Base-by-base conservation (phyloP, 257 asterid genomes). In the Echites panduratus region DNA sequence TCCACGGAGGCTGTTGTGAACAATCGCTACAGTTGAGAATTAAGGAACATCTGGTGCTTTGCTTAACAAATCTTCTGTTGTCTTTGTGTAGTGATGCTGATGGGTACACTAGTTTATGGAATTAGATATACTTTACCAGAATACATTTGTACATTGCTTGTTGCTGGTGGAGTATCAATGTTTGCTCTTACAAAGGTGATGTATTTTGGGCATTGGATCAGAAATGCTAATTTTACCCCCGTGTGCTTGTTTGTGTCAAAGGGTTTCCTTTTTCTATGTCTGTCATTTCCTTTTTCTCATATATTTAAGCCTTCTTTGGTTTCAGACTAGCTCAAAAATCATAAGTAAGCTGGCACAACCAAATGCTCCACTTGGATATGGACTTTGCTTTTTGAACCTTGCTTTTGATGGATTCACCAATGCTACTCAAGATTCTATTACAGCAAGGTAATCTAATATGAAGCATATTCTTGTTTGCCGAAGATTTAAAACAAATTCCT, bases 331-430 rank as follows among this genome's bases (percentile, higher is more conserved):
- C 91, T 85, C 96, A 17, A 95, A 95, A 86, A 90, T 96, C 67
- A 88, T 88, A 52, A 88, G 95, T 85, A 92, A 92, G 88, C 85
- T 95, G 67, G 98, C 99, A 9, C 89, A 85, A 52, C 99, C 99
- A 67, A 92, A 90, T 77, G 93, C 98, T 74, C 97, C 93, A 66
- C 96, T 95, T 45, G 99, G 99, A 54, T 95, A 95, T 53, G 89
- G 94, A 7, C 90, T 95, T 38, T 95, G 99, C 77, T 89, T 88
- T 70, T 79, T 95, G 82, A 95, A 95, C 85, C 98, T 95, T 45
- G 93, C 98, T 70, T 95, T 92, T 72, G 99, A 95, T 79, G 99
- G 99, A 73, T 95, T 95, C 88, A 95, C 99, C 79, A 95, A 95
- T 76, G 96, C 99, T n/a, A 92, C 98, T 78, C 99, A 95, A 84